Conservation (phyloP, 1,284 basidiomycete species). For the Pyrrhoderma noxium region DNA sequence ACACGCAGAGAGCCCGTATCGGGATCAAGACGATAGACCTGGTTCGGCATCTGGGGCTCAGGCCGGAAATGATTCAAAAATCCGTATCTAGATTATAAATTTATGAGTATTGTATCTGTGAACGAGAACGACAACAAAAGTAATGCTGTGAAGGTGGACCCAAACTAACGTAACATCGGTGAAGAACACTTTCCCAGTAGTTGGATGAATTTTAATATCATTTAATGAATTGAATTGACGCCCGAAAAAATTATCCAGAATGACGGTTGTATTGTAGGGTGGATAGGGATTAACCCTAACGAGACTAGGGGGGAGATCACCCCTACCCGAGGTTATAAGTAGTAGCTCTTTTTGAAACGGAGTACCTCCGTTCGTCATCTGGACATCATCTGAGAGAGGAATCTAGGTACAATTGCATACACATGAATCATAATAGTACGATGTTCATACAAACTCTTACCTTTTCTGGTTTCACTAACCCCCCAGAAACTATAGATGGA, state of each 20-base stretch:
- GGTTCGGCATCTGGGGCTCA: slow-evolving; percentile 54
- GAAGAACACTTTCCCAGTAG: slow-evolving; percentile 59
- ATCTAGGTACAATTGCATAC: slow-evolving; percentile 18
- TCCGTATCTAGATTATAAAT: slow-evolving; percentile 66
- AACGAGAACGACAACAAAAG: too few species aligned
- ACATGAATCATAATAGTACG: slow-evolving; percentile 3
- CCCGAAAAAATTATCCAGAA: slow-evolving; percentile 68
- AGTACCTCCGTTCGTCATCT: slow-evolving; percentile 74
- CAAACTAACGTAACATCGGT: slow-evolving; percentile 56
- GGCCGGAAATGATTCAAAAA: slow-evolving; percentile 60
- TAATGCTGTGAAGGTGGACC: too few species aligned
- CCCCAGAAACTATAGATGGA: slow-evolving; percentile 32
- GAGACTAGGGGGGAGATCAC: slow-evolving; percentile 52
- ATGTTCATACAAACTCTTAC: slow-evolving; percentile 30
- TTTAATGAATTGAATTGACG: slow-evolving; percentile 79
- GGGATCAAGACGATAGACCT: slow-evolving; percentile 69
- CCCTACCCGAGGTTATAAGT: slow-evolving; percentile 63
- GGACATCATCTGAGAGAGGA: slow-evolving; percentile 33
- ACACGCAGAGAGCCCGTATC: slow-evolving; percentile 55
- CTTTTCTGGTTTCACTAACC: slow-evolving; percentile 43
- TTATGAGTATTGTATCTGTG: too few species aligned
- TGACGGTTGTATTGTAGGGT: slow-evolving; percentile 56
- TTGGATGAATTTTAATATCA: slow-evolving; percentile 67
- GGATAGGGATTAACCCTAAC: slow-evolving; percentile 56
- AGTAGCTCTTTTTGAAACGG: slow-evolving; percentile 57